Percentiles rank a stretch among this genome's conserved stretches.
Conservation (phyloP, 495 filamentous ascomycete genomes). For the Neurospora terricola region DNA sequence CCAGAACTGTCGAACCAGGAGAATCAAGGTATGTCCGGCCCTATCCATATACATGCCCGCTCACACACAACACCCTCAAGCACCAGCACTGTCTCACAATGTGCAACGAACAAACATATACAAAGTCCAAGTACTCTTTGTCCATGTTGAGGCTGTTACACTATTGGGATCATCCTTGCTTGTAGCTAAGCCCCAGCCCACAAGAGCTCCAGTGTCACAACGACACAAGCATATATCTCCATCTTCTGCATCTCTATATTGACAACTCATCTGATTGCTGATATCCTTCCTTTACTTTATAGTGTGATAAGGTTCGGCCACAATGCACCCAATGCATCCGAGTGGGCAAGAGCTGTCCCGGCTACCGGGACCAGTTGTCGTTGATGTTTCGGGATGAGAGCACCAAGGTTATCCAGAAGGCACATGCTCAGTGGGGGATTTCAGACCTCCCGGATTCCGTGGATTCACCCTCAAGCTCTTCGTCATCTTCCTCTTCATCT, state of each 20-base stretch:
- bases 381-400: slow-evolving; percentile 69
- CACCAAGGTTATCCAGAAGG: slow-evolving; percentile 54
- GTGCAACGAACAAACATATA: not conserved
- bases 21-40: slow-evolving; percentile 43
- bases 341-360: slow-evolving; percentile 49
- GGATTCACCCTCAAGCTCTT: slow-evolving; percentile 18
- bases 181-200: not conserved
- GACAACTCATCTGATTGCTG: not conserved
- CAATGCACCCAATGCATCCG: slow-evolving; percentile 57
- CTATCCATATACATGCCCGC: not conserved
- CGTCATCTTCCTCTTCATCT: slow-evolving; percentile 13
- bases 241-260: not conserved
- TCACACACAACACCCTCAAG: not conserved
- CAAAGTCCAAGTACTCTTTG: not conserved
- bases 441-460: slow-evolving; percentile 6
- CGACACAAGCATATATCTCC: not conserved
- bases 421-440: slow-evolving; percentile 44
- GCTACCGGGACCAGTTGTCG: slow-evolving; percentile 58
- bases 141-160: not conserved
- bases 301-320: slow-evolving; percentile 58
- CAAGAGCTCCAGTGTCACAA: not conserved
- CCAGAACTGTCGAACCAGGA: slow-evolving; percentile 52
- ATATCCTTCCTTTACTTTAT: not conserved
- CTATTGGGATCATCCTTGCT: not conserved
- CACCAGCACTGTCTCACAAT: not conserved